These are phyloP conservation scores for Saccharum officinarum DNA, from an alignment of 176 grass and related monocot genomes.

Conservation along the genomic window DNA sequence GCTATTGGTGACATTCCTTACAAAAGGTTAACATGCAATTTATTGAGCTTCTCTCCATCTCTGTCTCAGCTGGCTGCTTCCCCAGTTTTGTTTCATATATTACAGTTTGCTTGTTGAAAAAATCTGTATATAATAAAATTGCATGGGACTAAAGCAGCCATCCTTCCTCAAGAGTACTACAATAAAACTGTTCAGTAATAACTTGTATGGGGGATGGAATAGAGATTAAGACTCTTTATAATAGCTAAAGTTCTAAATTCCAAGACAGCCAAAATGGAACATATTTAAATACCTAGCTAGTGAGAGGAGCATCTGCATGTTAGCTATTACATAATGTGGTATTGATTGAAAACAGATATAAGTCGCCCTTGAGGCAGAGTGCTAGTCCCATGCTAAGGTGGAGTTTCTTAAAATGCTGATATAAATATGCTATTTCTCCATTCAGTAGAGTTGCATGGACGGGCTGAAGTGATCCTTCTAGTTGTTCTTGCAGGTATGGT, in stretches of 20 bases:
- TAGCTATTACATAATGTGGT: neutral
- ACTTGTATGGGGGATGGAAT: neutral
- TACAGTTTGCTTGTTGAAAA: neutral
- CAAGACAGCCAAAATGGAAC: neutral
- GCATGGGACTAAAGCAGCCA: neutral
- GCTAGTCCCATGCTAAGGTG: neutral
- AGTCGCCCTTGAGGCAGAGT: neutral
- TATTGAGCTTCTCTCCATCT: constrained; percentile 18
- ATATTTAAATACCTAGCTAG: neutral
- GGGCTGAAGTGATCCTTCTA: constrained; percentile 21
- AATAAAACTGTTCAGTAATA: neutral
- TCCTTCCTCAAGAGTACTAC: neutral
- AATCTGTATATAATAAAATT: neutral
- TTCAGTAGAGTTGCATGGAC: constrained; percentile 27
- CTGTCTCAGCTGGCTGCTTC: neutral
- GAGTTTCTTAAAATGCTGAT: neutral
- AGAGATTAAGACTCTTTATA: neutral
- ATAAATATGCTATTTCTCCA: neutral
- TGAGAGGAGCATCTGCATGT: neutral
- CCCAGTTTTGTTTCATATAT: neutral
- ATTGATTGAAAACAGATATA: neutral
- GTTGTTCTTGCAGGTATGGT: constrained; percentile 68
- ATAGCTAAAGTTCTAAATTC: neutral
- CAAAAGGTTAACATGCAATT: constrained; percentile 70
- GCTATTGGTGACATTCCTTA: constrained; percentile 88